Base-by-base conservation (phyloP, 2,329 filamentous ascomycete genomes). In the Cladosporium sp. region DNA sequence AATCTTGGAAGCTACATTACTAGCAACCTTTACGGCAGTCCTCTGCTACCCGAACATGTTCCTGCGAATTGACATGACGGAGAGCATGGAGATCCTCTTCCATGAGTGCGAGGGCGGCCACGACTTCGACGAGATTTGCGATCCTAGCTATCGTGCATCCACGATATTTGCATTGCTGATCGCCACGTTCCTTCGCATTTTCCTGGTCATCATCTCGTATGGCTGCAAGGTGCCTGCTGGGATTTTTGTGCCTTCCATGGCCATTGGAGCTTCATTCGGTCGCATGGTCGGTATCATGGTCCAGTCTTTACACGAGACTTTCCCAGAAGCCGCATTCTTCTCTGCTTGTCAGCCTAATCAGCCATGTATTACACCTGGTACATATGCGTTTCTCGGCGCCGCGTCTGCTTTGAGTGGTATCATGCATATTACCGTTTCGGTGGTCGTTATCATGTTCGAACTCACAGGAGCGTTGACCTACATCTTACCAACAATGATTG, bases 401-500 rank as follows among this genome's bases (percentile, higher is more conserved):
- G 95, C 89, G 0, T 94, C 95, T 1, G 92, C 95, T 0, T 83
- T 99, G 28, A 94, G 91, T 77, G 95, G 95, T 11, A 97, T 98
- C 75, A 99, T 98, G 94, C 95, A 98, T 78, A 91, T 99, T 69
- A 97, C 94, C 0, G 89, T 99, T 18, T 96, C 93, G 0, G 93
- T 99, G 11, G 94, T 97, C 2, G 95, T 99, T 74, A 99, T 99
- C 78, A 98, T 99, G 95, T 98, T 98, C 75, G 95, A 99, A 79
- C 85, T 99, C 59, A 99, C 95, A 0, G 95, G 95, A n/a, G 95
- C 95, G 7, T 82, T 98, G 67, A 97, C 93, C 1, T 99, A 99
- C 75, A 98, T 99, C 70, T 82, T 99, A 32, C 95, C 95, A 0
- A 98, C 94, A 15, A 99, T 99, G 95, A 97, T 99, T 72, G 95